These are phyloP conservation scores for Pluteus cervinus DNA, from an alignment of 768 basidiomycete genomes.

Conservation along the genomic window DNA sequence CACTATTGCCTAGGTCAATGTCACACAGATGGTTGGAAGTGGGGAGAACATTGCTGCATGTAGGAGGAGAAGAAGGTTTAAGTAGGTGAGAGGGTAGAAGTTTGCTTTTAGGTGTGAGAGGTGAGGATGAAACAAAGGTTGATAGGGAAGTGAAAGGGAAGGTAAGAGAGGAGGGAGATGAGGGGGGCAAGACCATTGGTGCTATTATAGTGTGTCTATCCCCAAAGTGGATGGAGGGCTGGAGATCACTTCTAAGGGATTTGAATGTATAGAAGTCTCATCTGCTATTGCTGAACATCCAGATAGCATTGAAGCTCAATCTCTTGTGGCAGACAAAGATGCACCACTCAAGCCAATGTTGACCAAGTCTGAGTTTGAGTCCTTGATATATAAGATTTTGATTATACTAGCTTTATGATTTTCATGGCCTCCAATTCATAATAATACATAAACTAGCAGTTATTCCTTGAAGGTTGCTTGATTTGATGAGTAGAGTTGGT, in stretches of 20 bases:
- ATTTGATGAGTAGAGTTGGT: no score
- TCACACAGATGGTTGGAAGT: conserved; percentile 43
- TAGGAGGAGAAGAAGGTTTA: conserved; percentile 58
- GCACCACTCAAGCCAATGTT: no score
- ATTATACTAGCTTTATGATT: no score
- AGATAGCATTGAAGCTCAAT: not conserved
- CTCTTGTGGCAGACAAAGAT: not conserved
- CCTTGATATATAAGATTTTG: no score
- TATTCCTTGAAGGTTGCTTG: no score
- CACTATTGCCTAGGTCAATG: conserved; percentile 72
- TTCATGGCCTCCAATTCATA: no score
- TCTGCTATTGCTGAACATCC: not conserved
- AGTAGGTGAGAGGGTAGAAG: conserved; percentile 77
- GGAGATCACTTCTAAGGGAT: not conserved
- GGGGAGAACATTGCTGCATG: conserved; percentile 50
- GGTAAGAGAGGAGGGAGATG: not conserved
- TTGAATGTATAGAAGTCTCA: not conserved
- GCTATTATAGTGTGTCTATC: conserved; percentile 3
- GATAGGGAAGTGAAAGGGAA: not conserved
- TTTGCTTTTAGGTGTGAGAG: conserved; percentile 71
- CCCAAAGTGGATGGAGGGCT: conserved; percentile 2
- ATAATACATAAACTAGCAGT: no score
- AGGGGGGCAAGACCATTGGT: conserved; percentile 2
- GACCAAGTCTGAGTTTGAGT: no score
- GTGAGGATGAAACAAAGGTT: conserved; percentile 38